Percentiles rank a stretch among this genome's conserved stretches.
Evolutionary conservation across 371 early-diverging fungal species (phyloP).

Genomic region (Circinella minor): DNA sequence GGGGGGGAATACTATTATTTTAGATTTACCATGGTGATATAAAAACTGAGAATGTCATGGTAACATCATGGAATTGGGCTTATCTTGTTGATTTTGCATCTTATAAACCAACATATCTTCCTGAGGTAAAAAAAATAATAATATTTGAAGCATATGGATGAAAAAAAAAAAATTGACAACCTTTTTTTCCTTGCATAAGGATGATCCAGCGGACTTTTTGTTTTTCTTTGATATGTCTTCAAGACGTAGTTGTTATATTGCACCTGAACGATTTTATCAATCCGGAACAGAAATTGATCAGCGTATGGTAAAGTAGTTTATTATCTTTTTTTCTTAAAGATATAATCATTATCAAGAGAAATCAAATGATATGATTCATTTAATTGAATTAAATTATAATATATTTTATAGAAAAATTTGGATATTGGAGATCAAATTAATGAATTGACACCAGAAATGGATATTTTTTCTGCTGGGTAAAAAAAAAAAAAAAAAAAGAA

Average conservation of each 20-base stretch:
- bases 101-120: conserved; percentile 90
- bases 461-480: conserved; percentile 94
- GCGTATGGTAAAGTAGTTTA: conserved; percentile 43
- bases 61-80: conserved; percentile 91
- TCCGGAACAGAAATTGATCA: conserved; percentile 70
- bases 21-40: conserved; percentile 89
- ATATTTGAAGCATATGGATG: not conserved
- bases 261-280: conserved; percentile 93
- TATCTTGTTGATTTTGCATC: conserved; percentile 88
- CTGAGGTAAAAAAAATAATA: conserved; percentile 62
- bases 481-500: conserved; percentile 6
- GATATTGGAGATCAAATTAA: conserved; percentile 40
- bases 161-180: not conserved
- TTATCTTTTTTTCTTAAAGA: not conserved
- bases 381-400: not conserved
- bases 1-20: not conserved
- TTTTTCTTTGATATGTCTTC: conserved; percentile 93
- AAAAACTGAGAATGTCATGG: conserved; percentile 79
- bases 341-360: too few species aligned
- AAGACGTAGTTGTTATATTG: conserved; percentile 90
- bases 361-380: too few species aligned
- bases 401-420: conserved; percentile 30
- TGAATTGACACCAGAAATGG: conserved; percentile 85
- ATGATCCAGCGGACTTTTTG: conserved; percentile 94
- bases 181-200: conserved; percentile 39